Conservation (phyloP, 2,329 filamentous ascomycete genomes). For the Colletotrichum somersetense region DNA sequence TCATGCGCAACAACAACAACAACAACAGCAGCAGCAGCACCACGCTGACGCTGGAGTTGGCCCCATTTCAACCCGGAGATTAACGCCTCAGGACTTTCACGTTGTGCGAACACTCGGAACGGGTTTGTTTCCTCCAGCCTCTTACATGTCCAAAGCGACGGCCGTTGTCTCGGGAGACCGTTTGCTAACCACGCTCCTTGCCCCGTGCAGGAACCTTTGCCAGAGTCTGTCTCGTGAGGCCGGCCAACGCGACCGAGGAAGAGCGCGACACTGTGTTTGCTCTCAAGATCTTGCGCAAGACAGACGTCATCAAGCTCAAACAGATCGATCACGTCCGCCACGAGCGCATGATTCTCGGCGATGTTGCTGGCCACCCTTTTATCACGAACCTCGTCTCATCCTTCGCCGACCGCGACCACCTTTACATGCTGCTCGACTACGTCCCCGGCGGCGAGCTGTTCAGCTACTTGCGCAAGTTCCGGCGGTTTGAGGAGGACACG, state of each 20-base stretch:
- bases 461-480: slow-evolving; percentile 81
- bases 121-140: slow-evolving; percentile 60
- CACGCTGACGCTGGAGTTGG: slow-evolving; percentile 37
- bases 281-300: slow-evolving; percentile 82
- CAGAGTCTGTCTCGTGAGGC: slow-evolving; percentile 81
- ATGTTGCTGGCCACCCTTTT: slow-evolving; percentile 85
- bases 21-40: slow-evolving; percentile 33
- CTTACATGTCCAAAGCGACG: slow-evolving; percentile 21
- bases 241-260: slow-evolving; percentile 64
- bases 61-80: slow-evolving; percentile 42
- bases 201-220: slow-evolving; percentile 77
- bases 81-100: slow-evolving; percentile 72
- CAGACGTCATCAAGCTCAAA: slow-evolving; percentile 83
- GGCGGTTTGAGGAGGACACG: slow-evolving; percentile 82
- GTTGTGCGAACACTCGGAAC: slow-evolving; percentile 83
- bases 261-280: slow-evolving; percentile 79
- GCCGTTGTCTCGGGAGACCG: slow-evolving; percentile 19
- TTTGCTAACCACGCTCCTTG: slow-evolving; percentile 29
- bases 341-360: slow-evolving; percentile 82
- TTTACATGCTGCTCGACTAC: slow-evolving; percentile 88
- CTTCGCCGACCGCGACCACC: slow-evolving; percentile 82
- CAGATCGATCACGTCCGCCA: slow-evolving; percentile 89
- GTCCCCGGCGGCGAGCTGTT: slow-evolving; percentile 88
- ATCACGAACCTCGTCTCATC: slow-evolving; percentile 84
- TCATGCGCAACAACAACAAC: slow-evolving; percentile 33